phyloP scores from a whole-genome alignment of 305 asterid species.

The Ajuga reptans region DNA sequence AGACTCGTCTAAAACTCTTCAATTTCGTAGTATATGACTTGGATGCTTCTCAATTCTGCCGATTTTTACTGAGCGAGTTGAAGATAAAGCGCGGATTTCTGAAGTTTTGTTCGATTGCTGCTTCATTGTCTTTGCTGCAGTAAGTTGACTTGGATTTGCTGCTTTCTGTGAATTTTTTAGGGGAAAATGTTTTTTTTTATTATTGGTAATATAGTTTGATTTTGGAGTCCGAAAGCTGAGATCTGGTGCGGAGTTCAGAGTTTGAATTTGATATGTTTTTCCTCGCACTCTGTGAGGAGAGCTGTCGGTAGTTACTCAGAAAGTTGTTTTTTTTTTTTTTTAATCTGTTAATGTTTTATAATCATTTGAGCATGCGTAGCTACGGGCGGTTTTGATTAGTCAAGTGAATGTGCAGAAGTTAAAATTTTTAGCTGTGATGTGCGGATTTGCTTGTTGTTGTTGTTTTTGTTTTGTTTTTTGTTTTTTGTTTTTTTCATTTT shows the following conservation, averaged over 20 bases:
- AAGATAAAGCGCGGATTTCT: conserved; percentile 13
- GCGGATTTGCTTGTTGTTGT: background rate
- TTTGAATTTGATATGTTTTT: background rate
- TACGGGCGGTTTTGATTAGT: background rate
- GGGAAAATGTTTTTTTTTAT: background rate
- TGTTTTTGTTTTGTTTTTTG: background rate
- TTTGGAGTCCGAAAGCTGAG: conserved; percentile 22
- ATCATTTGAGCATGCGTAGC: conserved; percentile 10
- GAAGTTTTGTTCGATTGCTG: conserved; percentile 7
- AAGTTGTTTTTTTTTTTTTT: background rate
- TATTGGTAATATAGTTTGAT: background rate
- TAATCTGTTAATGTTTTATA: conserved; percentile 1
- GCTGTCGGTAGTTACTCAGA: background rate
- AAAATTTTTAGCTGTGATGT: background rate
- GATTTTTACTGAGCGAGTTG: background rate
- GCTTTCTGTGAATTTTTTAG: conserved; percentile 14
- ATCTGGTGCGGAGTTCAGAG: conserved; percentile 25
- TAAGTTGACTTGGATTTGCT: conserved; percentile 25
- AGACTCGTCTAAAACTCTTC: conserved; percentile 4
- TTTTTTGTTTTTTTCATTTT: background rate
- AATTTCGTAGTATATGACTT: background rate
- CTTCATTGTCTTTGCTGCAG: conserved; percentile 17
- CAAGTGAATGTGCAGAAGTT: background rate
- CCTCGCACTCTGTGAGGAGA: conserved; percentile 12
- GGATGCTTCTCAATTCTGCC: background rate